A percentile compares a stretch with the other conserved stretches of the same genome.
Evolutionary conservation across 139 green algal genomes (phyloP).

Genomic region (Chlorella sp.): DNA sequence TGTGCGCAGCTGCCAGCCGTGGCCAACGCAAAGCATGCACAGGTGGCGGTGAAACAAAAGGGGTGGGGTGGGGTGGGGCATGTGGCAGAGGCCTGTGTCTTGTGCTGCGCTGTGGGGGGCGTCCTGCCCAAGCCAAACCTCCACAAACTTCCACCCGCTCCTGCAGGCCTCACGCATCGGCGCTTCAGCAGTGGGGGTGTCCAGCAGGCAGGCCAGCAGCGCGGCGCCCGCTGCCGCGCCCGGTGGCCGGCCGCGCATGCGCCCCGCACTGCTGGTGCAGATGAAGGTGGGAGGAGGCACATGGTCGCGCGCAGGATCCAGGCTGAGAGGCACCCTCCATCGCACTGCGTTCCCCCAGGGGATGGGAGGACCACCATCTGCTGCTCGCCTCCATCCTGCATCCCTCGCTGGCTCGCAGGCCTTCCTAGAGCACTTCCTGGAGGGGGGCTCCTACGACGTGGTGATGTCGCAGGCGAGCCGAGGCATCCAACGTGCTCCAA

Average conservation of each 20-base stretch:
- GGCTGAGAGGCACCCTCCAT: too few relatives aligned
- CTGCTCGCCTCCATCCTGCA: too few relatives aligned
- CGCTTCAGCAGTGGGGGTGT: too few relatives aligned
- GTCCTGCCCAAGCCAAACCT: too few relatives aligned
- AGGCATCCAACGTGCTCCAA: slow-evolving; percentile 49
- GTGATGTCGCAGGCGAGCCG: slow-evolving; percentile 50
- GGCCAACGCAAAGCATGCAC: slow-evolving; percentile 25
- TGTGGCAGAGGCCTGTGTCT: too few relatives aligned
- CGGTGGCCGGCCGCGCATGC: background rate
- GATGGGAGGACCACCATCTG: too few relatives aligned
- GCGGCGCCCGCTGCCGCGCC: background rate
- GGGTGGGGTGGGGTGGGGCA: background rate
- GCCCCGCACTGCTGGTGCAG: slow-evolving; percentile 9
- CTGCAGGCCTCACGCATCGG: too few relatives aligned
- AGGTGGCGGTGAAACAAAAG: background rate
- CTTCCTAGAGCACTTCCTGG: slow-evolving; percentile 57
- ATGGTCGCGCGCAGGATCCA: too few relatives aligned
- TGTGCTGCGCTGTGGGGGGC: too few relatives aligned
- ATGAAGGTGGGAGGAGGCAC: too few relatives aligned
- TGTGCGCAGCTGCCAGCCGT: slow-evolving; percentile 24
- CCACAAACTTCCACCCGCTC: background rate
- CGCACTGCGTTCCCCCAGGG: too few relatives aligned
- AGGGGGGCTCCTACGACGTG: slow-evolving; percentile 59
- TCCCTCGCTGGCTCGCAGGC: too few relatives aligned
- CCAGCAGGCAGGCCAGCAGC: background rate